Conservation (phyloP, 108 stramenopile genomes). For the Epithemia pelagica region DNA sequence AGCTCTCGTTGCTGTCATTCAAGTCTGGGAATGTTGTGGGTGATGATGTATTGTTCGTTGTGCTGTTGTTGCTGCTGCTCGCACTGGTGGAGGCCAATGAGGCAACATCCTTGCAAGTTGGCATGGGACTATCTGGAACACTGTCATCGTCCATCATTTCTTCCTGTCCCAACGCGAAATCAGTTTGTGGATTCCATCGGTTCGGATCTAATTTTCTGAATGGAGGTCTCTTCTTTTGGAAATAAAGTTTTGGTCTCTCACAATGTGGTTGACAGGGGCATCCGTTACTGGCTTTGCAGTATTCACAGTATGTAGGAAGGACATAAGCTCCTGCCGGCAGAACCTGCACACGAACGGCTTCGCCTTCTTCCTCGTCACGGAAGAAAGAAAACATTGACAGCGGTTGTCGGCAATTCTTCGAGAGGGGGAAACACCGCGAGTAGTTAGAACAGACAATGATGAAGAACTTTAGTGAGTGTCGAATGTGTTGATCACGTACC, state of each 20-base stretch:
- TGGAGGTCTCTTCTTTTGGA: constrained; percentile 21
- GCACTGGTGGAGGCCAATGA: constrained; percentile 1
- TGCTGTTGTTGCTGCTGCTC: background rate
- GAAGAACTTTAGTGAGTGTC: background rate
- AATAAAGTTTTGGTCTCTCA: constrained; percentile 22
- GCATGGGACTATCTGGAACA: background rate
- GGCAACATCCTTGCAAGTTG: background rate
- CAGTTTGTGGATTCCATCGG: constrained; percentile 9
- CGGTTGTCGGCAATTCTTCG: constrained; percentile 18
- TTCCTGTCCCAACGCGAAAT: constrained; percentile 1
- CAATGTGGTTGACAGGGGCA: constrained; percentile 14
- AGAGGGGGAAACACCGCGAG: too few species aligned
- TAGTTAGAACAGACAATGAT: too few species aligned
- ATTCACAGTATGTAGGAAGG: constrained; percentile 17
- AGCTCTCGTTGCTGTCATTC: background rate
- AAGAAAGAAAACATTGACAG: constrained; percentile 11
- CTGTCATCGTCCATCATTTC: background rate
- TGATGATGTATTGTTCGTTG: background rate
- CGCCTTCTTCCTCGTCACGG: background rate
- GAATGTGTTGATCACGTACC: constrained; percentile 10
- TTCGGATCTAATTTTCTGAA: constrained; percentile 12
- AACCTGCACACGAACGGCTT: background rate
- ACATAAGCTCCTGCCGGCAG: constrained; percentile 14
- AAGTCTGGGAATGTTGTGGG: background rate
- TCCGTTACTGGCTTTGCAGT: constrained; percentile 18